Evolutionary conservation across 345 rosid genomes (phyloP), one percentile per base, ranked within the genome.

Genomic region (Microthlaspi erraticum): DNA sequence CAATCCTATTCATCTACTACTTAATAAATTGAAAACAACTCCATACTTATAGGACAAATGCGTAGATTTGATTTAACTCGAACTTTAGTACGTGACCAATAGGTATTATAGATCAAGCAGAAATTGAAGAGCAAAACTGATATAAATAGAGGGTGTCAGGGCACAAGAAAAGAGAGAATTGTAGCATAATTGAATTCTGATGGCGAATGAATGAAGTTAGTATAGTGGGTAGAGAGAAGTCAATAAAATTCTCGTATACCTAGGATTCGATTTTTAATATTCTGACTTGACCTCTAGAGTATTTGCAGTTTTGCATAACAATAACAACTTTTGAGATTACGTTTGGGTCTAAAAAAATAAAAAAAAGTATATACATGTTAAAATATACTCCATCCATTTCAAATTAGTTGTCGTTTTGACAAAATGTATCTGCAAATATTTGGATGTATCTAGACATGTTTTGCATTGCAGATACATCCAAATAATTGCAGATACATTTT

Each of bases 151-250:
- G 12, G 31, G 56, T 43, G 55, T 45, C 56, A 67, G 10, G 11
- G 54, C 20, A 67, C 53, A 43, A 12, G 7, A 12, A 43, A 13
- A 5, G 20, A n/a, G 26, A 68, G 41, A 31, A 23, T 7, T 11
- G 36, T 34, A 14, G 57, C 46, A 16, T 36, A 36, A 69, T 10
- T 46, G 36, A 69, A 9, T 45, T 13, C n/a, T n/a, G 37, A 19
- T 44, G 33, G 51, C 14, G 58, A 53, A n/a, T 31, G 58, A 53
- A n/a, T 8, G 56, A 68, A 56, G 26, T 68, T 56, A 18, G 36
- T 57, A 45, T 3, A 18, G 46, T 56, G 14, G 55, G 18, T 45
- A 34, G 29, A 45, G 29, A 45, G 57, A 56, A 45, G 37, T 59
- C 20, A 48, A 58, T 70, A 16, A 31, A 53, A 46, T 34, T 69